These are phyloP conservation scores for Ambrosiella xylebori DNA, from an alignment of 2,329 filamentous ascomycete genomes.

Conservation along the genomic window DNA sequence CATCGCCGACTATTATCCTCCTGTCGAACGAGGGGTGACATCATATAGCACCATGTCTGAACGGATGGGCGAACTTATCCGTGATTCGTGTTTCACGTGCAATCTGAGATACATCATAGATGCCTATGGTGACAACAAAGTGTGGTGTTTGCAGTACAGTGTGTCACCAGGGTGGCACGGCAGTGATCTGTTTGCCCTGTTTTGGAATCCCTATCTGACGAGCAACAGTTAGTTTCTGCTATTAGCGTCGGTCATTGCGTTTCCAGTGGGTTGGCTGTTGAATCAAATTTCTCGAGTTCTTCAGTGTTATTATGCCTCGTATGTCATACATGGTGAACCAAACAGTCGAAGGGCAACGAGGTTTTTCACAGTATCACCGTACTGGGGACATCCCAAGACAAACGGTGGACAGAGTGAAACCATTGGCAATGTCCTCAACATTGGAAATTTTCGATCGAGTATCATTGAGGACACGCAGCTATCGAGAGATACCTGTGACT, in stretches of 20 bases:
- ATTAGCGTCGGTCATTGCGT: conserved; percentile 17
- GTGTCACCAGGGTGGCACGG: conserved; percentile 24
- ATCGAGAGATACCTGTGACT: conserved; percentile 18
- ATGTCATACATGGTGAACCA: conserved; percentile 24
- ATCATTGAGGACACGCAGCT: conserved; percentile 19
- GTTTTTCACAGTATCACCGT: conserved; percentile 21
- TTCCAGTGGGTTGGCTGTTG: conserved; percentile 19
- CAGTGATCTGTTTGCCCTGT: conserved; percentile 24
- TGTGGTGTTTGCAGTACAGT: conserved; percentile 26
- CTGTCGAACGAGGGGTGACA: conserved; percentile 9
- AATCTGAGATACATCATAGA: conserved; percentile 23
- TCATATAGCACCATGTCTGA: conserved; percentile 18
- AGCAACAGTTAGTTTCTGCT: conserved; percentile 17
- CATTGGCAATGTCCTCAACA: conserved; percentile 19
- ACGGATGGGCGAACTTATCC: conserved; percentile 19
- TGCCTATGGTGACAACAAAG: conserved; percentile 20
- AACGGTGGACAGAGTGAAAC: conserved; percentile 15
- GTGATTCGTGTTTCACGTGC: conserved; percentile 23
- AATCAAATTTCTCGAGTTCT: conserved; percentile 21
- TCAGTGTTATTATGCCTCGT: conserved; percentile 26
- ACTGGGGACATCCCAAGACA: conserved; percentile 20
- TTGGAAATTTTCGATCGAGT: conserved; percentile 20
- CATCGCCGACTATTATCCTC: conserved; percentile 19
- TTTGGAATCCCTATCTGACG: conserved; percentile 21
- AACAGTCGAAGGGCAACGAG: conserved; percentile 20